A percentile compares a stretch with the other conserved stretches of the same genome.
Conservation (phyloP, 345 rosid genomes). For the Citrus medica region DNA sequence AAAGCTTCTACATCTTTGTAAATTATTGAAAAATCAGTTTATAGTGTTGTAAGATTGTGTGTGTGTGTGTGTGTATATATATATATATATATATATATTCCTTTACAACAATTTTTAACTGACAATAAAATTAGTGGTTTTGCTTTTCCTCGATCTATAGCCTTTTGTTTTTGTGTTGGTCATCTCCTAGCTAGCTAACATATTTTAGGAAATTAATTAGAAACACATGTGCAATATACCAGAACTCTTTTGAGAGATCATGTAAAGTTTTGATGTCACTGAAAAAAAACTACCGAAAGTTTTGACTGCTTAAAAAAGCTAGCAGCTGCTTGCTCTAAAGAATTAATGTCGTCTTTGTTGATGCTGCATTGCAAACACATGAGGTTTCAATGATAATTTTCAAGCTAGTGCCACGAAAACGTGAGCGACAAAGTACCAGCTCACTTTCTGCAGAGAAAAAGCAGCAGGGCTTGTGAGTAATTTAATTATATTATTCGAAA, state of each 20-base stretch:
- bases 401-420: background rate
- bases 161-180: conserved; percentile 6
- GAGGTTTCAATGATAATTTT: conserved; percentile 5
- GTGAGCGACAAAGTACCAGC: background rate
- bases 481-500: background rate
- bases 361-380: background rate
- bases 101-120: background rate
- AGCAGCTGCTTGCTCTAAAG: background rate
- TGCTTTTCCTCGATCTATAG: background rate
- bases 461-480: background rate
- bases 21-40: no score
- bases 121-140: background rate
- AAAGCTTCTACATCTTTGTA: no score
- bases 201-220: background rate
- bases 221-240: background rate
- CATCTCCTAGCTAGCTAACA: background rate
- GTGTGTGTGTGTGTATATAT: no score
- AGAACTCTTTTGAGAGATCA: background rate
- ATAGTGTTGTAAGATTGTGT: no score
- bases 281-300: background rate
- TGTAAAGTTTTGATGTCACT: conserved; percentile 19
- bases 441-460: background rate
- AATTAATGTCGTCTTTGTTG: background rate
- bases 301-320: conserved; percentile 6
- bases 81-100: no score